Percentiles rank a stretch among this genome's conserved stretches.
Conservation (phyloP, 2,329 filamentous ascomycete genomes). For the Colletotrichum melonis region DNA sequence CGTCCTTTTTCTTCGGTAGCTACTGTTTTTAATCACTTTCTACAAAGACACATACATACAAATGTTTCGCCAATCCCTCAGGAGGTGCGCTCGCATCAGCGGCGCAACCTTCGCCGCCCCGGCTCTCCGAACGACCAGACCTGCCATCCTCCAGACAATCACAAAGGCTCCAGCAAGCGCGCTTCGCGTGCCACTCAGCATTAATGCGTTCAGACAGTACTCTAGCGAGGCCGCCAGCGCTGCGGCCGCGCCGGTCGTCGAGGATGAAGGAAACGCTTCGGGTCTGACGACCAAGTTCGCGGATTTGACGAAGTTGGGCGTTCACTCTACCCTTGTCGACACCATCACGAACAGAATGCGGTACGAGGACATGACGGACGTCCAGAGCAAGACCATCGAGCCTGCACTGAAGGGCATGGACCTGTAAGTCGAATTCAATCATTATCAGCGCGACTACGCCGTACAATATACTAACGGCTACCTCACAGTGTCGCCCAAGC, state of each 20-base stretch:
- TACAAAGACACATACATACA: not conserved
- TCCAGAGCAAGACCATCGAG: conserved; percentile 86
- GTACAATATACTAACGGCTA: conserved; percentile 37
- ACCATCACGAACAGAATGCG: conserved; percentile 79
- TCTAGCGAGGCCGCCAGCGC: conserved; percentile 51
- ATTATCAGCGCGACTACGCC: not conserved
- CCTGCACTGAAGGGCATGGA: conserved; percentile 84
- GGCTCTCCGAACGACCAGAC: conserved; percentile 27
- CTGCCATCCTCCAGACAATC: conserved; percentile 29
- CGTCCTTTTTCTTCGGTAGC: not conserved
- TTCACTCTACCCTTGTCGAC: conserved; percentile 74
- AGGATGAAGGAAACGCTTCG: conserved; percentile 26
- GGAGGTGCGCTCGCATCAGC: conserved; percentile 52
- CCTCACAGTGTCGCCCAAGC: conserved; percentile 83
- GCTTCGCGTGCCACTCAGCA: conserved; percentile 15
- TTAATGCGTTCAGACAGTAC: conserved; percentile 45
- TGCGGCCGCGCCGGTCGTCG: conserved; percentile 30
- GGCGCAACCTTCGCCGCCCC: conserved; percentile 37
- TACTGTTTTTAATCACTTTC: conserved; percentile 11
- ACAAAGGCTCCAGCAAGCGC: conserved; percentile 21
- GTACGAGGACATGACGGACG: conserved; percentile 90
- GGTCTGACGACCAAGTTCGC: conserved; percentile 46
- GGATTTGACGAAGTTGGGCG: conserved; percentile 57
- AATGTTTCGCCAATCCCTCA: conserved; percentile 45
- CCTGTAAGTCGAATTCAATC: conserved; percentile 70